These are phyloP conservation scores for Simplicillium sp. DNA, from an alignment of 2,329 filamentous ascomycete genomes.

Conservation along the genomic window DNA sequence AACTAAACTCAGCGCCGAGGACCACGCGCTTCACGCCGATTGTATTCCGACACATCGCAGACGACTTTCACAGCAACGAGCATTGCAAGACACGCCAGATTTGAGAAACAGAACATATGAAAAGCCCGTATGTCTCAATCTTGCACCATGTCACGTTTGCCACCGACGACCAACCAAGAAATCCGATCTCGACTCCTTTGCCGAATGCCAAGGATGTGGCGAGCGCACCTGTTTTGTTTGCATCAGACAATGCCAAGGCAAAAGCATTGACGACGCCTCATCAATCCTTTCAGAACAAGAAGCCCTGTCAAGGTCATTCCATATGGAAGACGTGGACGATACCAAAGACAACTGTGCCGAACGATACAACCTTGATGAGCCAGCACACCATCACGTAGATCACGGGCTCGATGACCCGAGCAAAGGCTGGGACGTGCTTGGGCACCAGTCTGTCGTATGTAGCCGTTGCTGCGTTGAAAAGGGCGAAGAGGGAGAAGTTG, in stretches of 20 bases:
- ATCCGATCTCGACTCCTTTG: slow-evolving; percentile 56
- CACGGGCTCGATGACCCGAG: slow-evolving; percentile 5
- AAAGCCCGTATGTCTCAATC: slow-evolving; percentile 5
- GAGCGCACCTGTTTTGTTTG: slow-evolving; percentile 61
- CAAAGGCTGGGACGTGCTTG: slow-evolving; percentile 27
- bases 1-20: not conserved
- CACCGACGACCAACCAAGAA: slow-evolving; percentile 55
- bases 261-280: slow-evolving; percentile 17
- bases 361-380: slow-evolving; percentile 2
- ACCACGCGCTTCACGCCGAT: not conserved
- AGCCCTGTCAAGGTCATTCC: slow-evolving; percentile 32
- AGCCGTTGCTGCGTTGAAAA: slow-evolving; percentile 60
- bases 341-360: slow-evolving; percentile 8
- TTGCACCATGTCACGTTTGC: slow-evolving; percentile 58
- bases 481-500: slow-evolving; percentile 53
- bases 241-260: slow-evolving; percentile 51
- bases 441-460: slow-evolving; percentile 48
- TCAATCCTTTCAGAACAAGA: slow-evolving; percentile 21
- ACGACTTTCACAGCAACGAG: not conserved
- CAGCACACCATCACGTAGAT: not conserved
- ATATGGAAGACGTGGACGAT: slow-evolving; percentile 40
- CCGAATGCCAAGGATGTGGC: slow-evolving; percentile 53
- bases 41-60: not conserved
- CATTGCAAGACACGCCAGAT: not conserved
- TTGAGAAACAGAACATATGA: not conserved